Percentiles rank a stretch among this genome's conserved stretches.
These are phyloP conservation scores for Monosporozyma servazzii DNA, from an alignment of 805 yeast genomes.

Conservation along the genomic window DNA sequence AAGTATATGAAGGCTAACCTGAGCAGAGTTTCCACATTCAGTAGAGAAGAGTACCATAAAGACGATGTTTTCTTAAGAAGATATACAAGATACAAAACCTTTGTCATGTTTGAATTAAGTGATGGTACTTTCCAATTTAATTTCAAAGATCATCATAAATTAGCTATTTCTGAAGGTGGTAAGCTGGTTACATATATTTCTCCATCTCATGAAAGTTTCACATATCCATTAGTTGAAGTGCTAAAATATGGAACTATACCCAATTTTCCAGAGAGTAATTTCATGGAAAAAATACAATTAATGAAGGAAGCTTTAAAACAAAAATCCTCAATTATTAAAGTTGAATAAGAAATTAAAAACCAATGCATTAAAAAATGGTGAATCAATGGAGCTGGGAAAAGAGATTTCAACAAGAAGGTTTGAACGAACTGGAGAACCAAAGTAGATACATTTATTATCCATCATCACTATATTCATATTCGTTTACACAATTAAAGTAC, in stretches of 20 bases:
- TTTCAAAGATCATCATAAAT: constrained; percentile 88
- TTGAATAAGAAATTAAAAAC: constrained; percentile 8
- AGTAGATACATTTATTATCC: background rate
- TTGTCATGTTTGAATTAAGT: constrained; percentile 86
- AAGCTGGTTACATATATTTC: constrained; percentile 72
- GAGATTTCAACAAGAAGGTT: background rate
- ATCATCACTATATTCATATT: background rate
- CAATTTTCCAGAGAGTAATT: constrained; percentile 38
- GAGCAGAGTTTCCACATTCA: constrained; percentile 55
- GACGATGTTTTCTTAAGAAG: constrained; percentile 73
- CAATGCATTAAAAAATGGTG: background rate
- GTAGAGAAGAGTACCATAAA: constrained; percentile 45
- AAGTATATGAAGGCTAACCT: constrained; percentile 87
- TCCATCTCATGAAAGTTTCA: constrained; percentile 61
- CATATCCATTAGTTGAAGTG: constrained; percentile 46
- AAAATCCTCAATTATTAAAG: constrained; percentile 26
- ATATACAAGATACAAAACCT: constrained; percentile 68
- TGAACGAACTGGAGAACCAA: background rate
- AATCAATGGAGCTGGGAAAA: background rate
- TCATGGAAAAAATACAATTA: constrained; percentile 38
- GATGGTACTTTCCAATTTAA: constrained; percentile 91
- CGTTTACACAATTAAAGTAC: background rate
- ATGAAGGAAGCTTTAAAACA: constrained; percentile 58
- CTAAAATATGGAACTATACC: constrained; percentile 41
- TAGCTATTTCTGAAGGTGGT: constrained; percentile 71